Evolutionary conservation across 2,329 filamentous ascomycete species (phyloP).

Genomic region (Colletotrichum liriopes): DNA sequence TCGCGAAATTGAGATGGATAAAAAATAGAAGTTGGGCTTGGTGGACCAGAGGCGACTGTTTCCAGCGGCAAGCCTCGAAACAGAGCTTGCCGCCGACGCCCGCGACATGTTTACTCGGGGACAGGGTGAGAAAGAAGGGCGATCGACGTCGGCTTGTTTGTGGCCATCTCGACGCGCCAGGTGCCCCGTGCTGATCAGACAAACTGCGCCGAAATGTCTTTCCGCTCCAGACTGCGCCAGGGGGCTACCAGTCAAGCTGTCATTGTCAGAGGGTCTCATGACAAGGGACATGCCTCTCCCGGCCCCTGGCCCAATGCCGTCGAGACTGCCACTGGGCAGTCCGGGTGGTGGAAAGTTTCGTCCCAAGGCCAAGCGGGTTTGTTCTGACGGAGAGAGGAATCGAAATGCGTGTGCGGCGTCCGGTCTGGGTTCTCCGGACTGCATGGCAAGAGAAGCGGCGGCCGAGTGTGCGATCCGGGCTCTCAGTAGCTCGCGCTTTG

Average conservation of each 20-base stretch:
- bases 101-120: not conserved
- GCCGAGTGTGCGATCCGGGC: not conserved
- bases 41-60: slow-evolving; percentile 8
- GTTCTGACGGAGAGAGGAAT: slow-evolving; percentile 3
- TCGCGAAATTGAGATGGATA: not conserved
- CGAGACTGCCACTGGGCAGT: not conserved
- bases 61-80: slow-evolving; percentile 2
- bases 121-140: not conserved
- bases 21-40: slow-evolving; percentile 2
- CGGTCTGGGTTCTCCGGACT: slow-evolving; percentile 14
- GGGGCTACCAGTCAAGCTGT: slow-evolving; percentile 6
- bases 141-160: not conserved
- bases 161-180: slow-evolving; percentile 9
- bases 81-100: not conserved
- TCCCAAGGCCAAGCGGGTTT: slow-evolving; percentile 13
- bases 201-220: slow-evolving; percentile 14
- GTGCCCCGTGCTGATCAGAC: slow-evolving; percentile 19
- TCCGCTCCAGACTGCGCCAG: not conserved
- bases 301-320: not conserved
- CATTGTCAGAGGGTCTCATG: slow-evolving; percentile 7
- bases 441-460: not conserved
- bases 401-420: slow-evolving; percentile 12
- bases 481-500: slow-evolving; percentile 9
- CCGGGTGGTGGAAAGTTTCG: slow-evolving; percentile 14
- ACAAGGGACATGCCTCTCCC: not conserved